A percentile compares a stretch with the other conserved stretches of the same genome.
These are phyloP conservation scores for Colletotrichum salicis DNA, from an alignment of 2,329 filamentous ascomycete genomes.

Conservation along the genomic window DNA sequence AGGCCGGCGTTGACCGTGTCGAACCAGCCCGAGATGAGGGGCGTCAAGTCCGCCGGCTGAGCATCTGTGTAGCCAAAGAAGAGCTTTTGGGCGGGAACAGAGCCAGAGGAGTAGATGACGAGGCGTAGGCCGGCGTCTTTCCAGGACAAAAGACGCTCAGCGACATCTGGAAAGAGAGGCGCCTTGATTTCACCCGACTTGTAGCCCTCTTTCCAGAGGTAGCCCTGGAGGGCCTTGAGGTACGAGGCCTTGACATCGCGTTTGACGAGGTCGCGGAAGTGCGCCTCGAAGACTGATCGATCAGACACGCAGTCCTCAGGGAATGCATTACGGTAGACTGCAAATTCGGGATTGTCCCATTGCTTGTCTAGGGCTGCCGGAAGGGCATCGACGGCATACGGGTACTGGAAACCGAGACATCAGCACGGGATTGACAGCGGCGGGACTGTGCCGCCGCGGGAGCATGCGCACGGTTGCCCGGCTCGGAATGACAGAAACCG, in stretches of 20 bases:
- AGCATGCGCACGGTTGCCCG: constrained; percentile 14
- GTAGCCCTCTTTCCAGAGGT: constrained; percentile 82
- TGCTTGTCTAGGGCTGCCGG: constrained; percentile 70
- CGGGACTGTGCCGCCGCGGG: constrained; percentile 7
- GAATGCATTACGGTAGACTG: constrained; percentile 76
- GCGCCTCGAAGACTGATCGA: constrained; percentile 69
- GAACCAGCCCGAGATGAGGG: constrained; percentile 74
- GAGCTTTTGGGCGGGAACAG: constrained; percentile 82
- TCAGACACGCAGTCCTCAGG: constrained; percentile 71
- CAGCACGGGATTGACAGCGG: constrained; percentile 9
- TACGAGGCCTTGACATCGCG: constrained; percentile 81
- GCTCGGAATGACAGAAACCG: constrained; percentile 20
- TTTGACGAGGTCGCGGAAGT: constrained; percentile 76
- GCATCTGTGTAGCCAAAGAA: constrained; percentile 76
- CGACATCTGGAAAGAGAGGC: constrained; percentile 79
- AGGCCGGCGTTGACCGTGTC: constrained; percentile 84
- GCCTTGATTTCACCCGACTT: constrained; percentile 74
- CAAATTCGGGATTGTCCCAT: constrained; percentile 75
- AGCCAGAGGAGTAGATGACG: constrained; percentile 85
- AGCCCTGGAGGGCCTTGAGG: constrained; percentile 82
- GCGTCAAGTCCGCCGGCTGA: constrained; percentile 67
- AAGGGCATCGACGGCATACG: constrained; percentile 77
- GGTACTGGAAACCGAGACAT: constrained; percentile 66
- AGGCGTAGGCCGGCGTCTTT: constrained; percentile 65
- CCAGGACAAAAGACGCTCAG: constrained; percentile 71